Conservation (phyloP, 805 yeast genomes). For the Candida xyloterini region DNA sequence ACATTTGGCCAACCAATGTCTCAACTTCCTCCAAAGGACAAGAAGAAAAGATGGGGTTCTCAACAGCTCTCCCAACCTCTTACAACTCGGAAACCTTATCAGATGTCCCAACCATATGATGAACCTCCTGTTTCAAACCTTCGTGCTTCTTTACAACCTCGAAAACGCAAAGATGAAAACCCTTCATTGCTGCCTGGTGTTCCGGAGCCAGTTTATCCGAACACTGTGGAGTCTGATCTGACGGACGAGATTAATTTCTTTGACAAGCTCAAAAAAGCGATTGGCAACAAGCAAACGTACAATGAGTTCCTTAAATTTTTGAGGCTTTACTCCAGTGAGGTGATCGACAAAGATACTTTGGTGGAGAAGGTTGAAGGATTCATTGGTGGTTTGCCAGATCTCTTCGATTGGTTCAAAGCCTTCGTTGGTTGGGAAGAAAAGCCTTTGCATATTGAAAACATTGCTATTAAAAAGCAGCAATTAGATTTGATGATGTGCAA, state of each 20-base stretch:
- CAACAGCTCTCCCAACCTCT: slow-evolving; percentile 17
- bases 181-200: slow-evolving; percentile 81
- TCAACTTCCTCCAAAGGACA: slow-evolving; percentile 24
- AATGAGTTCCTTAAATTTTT: slow-evolving; percentile 88
- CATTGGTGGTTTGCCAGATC: slow-evolving; percentile 74
- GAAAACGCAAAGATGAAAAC: slow-evolving; percentile 34
- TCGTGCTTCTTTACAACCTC: slow-evolving; percentile 33
- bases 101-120: slow-evolving; percentile 30
- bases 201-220: slow-evolving; percentile 74
- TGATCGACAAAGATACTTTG: slow-evolving; percentile 77
- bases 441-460: slow-evolving; percentile 85
- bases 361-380: slow-evolving; percentile 84
- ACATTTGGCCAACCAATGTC: slow-evolving; percentile 30
- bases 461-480: slow-evolving; percentile 84
- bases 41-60: slow-evolving; percentile 29
- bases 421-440: slow-evolving; percentile 87
- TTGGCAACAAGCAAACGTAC: slow-evolving; percentile 86
- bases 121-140: slow-evolving; percentile 50
- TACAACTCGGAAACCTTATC: slow-evolving; percentile 13
- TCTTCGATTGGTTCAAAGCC: slow-evolving; percentile 86
- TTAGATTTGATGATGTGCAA: slow-evolving; percentile 87
- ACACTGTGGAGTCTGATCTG: slow-evolving; percentile 56
- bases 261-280: slow-evolving; percentile 84
- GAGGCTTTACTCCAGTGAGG: slow-evolving; percentile 85
- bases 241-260: slow-evolving; percentile 87